Evolutionary conservation across 345 rosid genomes (phyloP).

Genomic region (Salix dunnii): DNA sequence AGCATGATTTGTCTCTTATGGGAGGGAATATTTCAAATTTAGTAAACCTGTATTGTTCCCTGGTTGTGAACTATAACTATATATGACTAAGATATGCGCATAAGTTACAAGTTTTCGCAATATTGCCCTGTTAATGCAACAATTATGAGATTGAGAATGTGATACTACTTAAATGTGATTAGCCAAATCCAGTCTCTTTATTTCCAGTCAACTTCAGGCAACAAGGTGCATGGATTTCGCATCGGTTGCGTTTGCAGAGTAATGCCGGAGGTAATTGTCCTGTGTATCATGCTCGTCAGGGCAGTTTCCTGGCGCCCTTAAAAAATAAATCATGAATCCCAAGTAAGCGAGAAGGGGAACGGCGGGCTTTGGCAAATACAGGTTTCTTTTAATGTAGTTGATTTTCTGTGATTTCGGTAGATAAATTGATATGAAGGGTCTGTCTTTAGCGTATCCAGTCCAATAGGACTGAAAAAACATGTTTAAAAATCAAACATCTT

Average conservation of each 20-base stretch:
- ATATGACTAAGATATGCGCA: conserved; percentile 5
- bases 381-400: no score
- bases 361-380: no score
- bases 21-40: conserved; percentile 29
- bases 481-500: no score
- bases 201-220: no score
- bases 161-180: neutral
- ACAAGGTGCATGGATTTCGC: no score
- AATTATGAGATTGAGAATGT: conserved; percentile 6
- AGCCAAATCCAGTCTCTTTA: neutral
- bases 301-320: neutral
- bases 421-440: no score
- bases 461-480: no score
- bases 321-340: neutral
- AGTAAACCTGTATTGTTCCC: conserved; percentile 22
- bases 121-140: neutral
- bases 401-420: no score
- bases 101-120: conserved; percentile 10
- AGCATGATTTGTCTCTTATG: conserved; percentile 34
- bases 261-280: no score
- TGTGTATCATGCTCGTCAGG: neutral
- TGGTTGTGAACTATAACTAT: conserved; percentile 4
- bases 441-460: neutral
- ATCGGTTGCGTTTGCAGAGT: no score
- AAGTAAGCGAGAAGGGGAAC: neutral